Conservation (phyloP, 2,329 filamentous ascomycete genomes). For the Aspergillus ustus region DNA sequence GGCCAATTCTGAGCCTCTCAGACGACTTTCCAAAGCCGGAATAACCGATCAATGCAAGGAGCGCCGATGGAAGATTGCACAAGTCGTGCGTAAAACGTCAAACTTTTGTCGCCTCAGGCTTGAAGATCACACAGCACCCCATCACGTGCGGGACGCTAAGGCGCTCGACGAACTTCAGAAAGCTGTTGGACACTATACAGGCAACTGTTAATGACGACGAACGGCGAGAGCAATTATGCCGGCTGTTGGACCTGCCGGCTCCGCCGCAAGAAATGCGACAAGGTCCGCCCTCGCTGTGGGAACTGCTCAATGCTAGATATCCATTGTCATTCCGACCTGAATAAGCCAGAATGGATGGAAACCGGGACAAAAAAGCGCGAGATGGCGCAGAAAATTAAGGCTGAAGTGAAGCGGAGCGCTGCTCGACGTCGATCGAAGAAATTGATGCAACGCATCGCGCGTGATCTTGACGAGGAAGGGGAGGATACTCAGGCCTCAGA, state of each 20-base stretch:
- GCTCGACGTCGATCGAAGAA: slow-evolving; percentile 43
- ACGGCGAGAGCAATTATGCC: not conserved
- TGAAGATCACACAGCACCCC: no score
- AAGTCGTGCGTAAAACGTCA: not conserved
- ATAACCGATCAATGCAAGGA: not conserved
- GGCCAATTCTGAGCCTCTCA: not conserved
- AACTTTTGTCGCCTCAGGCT: no score
- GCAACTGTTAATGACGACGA: not conserved
- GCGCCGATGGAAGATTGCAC: not conserved
- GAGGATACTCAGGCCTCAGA: not conserved
- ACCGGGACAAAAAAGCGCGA: slow-evolving; percentile 52
- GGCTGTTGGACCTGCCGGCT: slow-evolving; percentile 65
- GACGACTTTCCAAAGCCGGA: not conserved
- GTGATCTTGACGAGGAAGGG: not conserved
- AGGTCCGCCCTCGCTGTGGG: slow-evolving; percentile 57
- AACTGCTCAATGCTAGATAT: slow-evolving; percentile 60
- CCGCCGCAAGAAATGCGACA: slow-evolving; percentile 66
- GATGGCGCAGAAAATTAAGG: slow-evolving; percentile 60
- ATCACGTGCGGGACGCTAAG: no score
- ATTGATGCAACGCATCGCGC: slow-evolving; percentile 1
- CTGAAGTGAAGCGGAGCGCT: slow-evolving; percentile 61
- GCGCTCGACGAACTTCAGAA: no score
- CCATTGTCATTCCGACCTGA: slow-evolving; percentile 57
- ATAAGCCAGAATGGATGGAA: slow-evolving; percentile 65
- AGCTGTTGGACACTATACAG: not conserved